These are phyloP conservation scores for Solanum chacoense DNA, from an alignment of 305 asterid species.

Conservation along the genomic window DNA sequence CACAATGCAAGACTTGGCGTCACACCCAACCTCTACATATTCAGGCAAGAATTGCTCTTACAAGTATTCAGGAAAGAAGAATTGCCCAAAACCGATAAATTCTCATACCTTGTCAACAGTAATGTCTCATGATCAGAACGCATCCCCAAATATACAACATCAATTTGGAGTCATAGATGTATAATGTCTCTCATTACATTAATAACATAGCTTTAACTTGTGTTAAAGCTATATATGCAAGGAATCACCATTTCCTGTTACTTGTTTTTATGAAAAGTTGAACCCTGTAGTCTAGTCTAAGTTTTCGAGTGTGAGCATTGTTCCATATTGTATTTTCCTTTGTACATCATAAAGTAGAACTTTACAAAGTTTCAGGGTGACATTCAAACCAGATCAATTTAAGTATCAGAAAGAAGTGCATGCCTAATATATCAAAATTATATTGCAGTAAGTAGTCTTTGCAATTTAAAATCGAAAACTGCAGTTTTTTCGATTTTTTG, in stretches of 20 bases:
- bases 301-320: not conserved
- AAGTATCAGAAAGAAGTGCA: not conserved
- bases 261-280: not conserved
- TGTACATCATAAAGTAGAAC: not conserved
- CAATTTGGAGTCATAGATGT: not conserved
- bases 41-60: conserved; percentile 21
- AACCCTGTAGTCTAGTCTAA: not conserved
- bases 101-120: not conserved
- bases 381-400: not conserved
- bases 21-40: conserved; percentile 31
- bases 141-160: conserved; percentile 2
- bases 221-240: not conserved
- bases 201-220: not conserved
- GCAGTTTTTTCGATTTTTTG: not conserved
- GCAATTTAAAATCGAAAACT: not conserved
- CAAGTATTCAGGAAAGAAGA: conserved; percentile 19
- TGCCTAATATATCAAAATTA: not conserved
- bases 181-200: not conserved
- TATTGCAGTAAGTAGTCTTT: not conserved
- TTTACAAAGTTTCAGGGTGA: not conserved
- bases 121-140: not conserved
- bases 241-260: not conserved
- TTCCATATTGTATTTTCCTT: not conserved
- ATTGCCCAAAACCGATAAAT: not conserved
- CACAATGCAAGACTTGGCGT: conserved; percentile 17